Conservation (phyloP, 2,329 filamentous ascomycete genomes). For the Colletotrichum tofieldiae region DNA sequence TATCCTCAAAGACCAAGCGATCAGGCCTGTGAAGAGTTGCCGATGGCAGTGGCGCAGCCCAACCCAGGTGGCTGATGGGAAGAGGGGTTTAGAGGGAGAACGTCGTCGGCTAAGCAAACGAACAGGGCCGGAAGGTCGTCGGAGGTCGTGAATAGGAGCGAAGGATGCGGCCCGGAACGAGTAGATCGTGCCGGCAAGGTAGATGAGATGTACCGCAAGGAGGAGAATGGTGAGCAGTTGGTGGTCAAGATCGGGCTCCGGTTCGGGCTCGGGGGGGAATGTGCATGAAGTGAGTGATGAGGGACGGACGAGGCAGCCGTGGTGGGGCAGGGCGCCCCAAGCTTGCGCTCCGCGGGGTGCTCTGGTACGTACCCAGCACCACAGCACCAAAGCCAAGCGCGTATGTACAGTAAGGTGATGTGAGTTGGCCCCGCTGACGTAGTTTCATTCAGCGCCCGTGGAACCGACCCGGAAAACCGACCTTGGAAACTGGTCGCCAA, state of each 20-base stretch:
- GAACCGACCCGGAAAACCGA: constrained; percentile 8
- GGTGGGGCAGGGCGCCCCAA: constrained; percentile 33
- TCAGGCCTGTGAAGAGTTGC: too few relatives aligned
- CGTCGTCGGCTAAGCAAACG: constrained; percentile 1
- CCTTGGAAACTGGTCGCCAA: neutral
- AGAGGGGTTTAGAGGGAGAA: constrained; percentile 26
- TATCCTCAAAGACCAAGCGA: neutral
- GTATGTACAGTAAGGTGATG: constrained; percentile 6
- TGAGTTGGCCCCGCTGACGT: constrained; percentile 36
- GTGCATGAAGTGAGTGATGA: constrained; percentile 32
- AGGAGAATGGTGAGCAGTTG: neutral
- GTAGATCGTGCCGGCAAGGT: constrained; percentile 1
- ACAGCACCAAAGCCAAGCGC: neutral
- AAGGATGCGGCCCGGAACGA: neutral
- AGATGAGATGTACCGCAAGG: neutral
- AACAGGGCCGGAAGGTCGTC: neutral
- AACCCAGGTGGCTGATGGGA: constrained; percentile 20
- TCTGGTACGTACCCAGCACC: neutral
- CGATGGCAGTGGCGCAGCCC: neutral
- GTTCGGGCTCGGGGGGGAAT: constrained; percentile 33
- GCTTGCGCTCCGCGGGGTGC: constrained; percentile 35
- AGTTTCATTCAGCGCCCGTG: constrained; percentile 15
- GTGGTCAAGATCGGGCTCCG: constrained; percentile 25
- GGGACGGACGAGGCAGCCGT: constrained; percentile 31
- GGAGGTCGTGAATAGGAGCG: neutral